Conservation (phyloP, 208 protist genomes). For the Vickermania spadyakhi region DNA sequence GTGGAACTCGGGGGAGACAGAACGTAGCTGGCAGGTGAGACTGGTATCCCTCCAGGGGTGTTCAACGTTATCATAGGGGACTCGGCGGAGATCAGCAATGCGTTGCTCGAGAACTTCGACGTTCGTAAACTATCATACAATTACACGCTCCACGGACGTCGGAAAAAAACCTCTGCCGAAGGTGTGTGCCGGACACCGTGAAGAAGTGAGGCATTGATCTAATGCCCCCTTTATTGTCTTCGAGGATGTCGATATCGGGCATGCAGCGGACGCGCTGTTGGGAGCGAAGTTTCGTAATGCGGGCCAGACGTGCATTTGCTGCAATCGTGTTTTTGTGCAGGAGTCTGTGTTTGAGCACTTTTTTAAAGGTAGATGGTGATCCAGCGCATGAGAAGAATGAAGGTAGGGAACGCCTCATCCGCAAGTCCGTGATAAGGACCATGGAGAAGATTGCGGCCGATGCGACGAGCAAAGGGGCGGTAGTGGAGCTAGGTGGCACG, state of each 20-base stretch:
- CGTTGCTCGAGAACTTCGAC: conserved; percentile 47
- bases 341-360: conserved; percentile 53
- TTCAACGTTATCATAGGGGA: conserved; percentile 82
- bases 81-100: conserved; percentile 36
- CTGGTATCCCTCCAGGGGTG: conserved; percentile 64
- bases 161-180: conserved; percentile 55
- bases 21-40: conserved; percentile 63
- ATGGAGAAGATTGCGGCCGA: conserved; percentile 46
- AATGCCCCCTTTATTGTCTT: conserved; percentile 86
- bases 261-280: conserved; percentile 52
- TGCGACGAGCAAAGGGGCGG: conserved; percentile 53
- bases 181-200: conserved; percentile 49
- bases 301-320: conserved; percentile 87
- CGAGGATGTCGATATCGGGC: conserved; percentile 74
- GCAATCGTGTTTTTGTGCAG: conserved; percentile 78
- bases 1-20: conserved; percentile 82
- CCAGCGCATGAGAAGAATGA: conserved; percentile 23
- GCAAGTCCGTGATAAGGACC: conserved; percentile 19
- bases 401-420: conserved; percentile 72
- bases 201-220: conserved; percentile 86
- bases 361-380: conserved; percentile 26
- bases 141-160: conserved; percentile 79
- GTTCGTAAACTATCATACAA: conserved; percentile 80
- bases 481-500: conserved; percentile 51
- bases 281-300: conserved; percentile 70